These are phyloP conservation scores for Waltergamsia citrina DNA, from an alignment of 2,329 filamentous ascomycete species.

Conservation along the genomic window DNA sequence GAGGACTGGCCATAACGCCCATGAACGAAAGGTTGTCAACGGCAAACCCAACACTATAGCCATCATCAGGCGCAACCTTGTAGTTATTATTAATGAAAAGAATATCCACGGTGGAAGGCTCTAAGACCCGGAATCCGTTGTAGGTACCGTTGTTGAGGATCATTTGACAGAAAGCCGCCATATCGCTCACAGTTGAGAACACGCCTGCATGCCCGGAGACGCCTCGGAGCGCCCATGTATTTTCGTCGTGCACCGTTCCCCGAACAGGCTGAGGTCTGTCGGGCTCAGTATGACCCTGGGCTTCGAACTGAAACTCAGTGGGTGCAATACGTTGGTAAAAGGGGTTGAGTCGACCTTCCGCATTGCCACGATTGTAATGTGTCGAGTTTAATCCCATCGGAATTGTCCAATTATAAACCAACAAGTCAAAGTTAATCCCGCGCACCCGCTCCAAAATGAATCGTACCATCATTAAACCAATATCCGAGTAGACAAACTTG, in stretches of 20 bases:
- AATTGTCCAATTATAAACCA: conserved; percentile 14
- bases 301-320: conserved; percentile 20
- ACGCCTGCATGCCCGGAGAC: conserved; percentile 24
- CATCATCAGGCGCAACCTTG: conserved; percentile 13
- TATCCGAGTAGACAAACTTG: conserved; percentile 20
- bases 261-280: conserved; percentile 24
- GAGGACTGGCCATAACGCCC: conserved; percentile 15
- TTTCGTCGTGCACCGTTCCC: conserved; percentile 26
- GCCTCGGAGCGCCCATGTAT: conserved; percentile 20
- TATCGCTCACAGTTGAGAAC: conserved; percentile 20
- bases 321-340: conserved; percentile 17
- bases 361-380: conserved; percentile 22
- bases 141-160: conserved; percentile 26
- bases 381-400: conserved; percentile 18
- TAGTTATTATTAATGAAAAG: conserved; percentile 21
- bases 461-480: conserved; percentile 22
- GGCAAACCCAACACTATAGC: conserved; percentile 19
- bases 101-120: conserved; percentile 15
- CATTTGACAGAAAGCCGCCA: conserved; percentile 22
- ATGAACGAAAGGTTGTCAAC: conserved; percentile 20
- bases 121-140: conserved; percentile 15
- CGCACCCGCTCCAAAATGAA: conserved; percentile 18
- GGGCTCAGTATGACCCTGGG: conserved; percentile 16
- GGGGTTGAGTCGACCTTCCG: conserved; percentile 11
- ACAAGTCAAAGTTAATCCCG: conserved; percentile 12